Evolutionary conservation across 352 stramenopile species (phyloP), one percentile per base, ranked within the genome.

Genomic region (Phytophthora vignae): DNA sequence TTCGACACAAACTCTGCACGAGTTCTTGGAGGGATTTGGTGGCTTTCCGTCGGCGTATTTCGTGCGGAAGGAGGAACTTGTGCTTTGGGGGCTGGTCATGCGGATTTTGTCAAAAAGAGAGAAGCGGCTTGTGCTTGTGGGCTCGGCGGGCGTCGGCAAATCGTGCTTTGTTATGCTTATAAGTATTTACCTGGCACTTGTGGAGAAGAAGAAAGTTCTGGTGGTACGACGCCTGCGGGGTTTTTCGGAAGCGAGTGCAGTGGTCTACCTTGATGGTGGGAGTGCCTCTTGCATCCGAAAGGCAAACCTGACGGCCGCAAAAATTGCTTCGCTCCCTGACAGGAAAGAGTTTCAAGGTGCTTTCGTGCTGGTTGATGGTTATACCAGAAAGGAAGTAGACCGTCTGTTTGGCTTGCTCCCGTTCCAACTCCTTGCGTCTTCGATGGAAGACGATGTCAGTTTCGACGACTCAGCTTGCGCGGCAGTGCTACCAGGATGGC

Each of bases 31-130:
- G 60, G 33, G 44, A 0, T 64, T 66, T 22, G 71, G 71, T 53
- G 71, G 55, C 25, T 78, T 78, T 72, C 67, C 66, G 15, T n/a
- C 55, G 19, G 49, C 60, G 27, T 78, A 66, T 69, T 73, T 78
- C 27, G 50, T 75, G 36, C 67, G 71, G 8, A 65, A 56, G 50
- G 71, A 78, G 60, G 71, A 66, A 38, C 19, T 55, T 11, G 27
- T 78, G 25, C 56, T 78, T 38, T 76, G 67, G 72, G 29, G 36
- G 25, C 42, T 79, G 10, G 64, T 76, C n/a, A 53, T 63, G 44
- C 50, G 27, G 27, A 49, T 76, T 52, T 31, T 73, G 25, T 71
- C 57, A 10, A 65, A 69, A n/a, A 36, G 36, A 21, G 29, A 72
- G 17, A 78, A 66, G 19, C 56, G 36, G 3, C 19, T 79, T 55